These are phyloP conservation scores for Pleurotus pulmonarius DNA, from an alignment of 768 basidiomycete genomes.

Conservation along the genomic window DNA sequence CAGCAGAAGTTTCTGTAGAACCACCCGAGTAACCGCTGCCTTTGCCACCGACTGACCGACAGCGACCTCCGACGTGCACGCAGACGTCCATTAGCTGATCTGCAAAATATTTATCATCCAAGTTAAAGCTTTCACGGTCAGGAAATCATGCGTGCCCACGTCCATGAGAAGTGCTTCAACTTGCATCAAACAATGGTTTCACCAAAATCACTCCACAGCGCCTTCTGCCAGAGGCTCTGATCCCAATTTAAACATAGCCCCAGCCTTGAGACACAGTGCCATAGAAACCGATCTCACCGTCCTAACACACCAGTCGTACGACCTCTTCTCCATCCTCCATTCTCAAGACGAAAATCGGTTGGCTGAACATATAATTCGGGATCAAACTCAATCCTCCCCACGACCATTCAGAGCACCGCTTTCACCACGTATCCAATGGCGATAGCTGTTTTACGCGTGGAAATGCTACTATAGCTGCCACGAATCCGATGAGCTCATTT, in stretches of 20 bases:
- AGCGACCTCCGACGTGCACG: not conserved
- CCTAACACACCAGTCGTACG: not conserved
- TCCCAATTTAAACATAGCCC: slow-evolving; percentile 3
- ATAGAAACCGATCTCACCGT: slow-evolving; percentile 9
- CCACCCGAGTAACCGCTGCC: not conserved
- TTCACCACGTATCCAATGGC: not conserved
- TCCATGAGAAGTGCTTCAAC: slow-evolving; percentile 2
- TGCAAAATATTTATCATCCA: not conserved
- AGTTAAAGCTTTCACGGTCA: not conserved
- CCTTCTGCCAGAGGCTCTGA: slow-evolving; percentile 4
- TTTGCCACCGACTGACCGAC: not conserved
- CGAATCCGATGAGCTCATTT: slow-evolving; percentile 2
- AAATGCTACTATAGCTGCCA: not conserved
- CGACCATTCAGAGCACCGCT: not conserved
- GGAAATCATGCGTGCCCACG: not conserved
- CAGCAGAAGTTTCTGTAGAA: not conserved
- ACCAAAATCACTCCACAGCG: slow-evolving; percentile 6
- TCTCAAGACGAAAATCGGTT: not conserved
- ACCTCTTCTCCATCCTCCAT: not conserved
- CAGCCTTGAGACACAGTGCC: not conserved
- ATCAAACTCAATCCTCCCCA: not conserved
- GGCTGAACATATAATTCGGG: too few species aligned
- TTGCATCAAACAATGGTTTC: slow-evolving; percentile 6
- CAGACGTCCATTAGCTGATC: not conserved
- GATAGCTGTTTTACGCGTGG: not conserved